phyloP scores from a whole-genome alignment of 495 filamentous ascomycete genomes.

The Hypoxylon fuscum region DNA sequence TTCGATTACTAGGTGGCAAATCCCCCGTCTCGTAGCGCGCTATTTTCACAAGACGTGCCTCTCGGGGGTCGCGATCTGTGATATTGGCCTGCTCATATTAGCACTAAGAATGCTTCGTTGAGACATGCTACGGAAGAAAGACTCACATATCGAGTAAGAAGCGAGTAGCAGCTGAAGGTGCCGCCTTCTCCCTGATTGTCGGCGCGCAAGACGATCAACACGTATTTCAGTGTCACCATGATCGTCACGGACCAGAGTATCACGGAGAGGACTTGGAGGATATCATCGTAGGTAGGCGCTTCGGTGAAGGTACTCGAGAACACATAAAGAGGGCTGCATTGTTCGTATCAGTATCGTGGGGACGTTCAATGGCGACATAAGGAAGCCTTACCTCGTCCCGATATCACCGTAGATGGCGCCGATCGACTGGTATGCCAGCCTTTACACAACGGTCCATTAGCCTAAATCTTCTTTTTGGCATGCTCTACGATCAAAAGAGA shows the following conservation, averaged over 20 bases:
- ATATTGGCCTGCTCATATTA: conserved; percentile 58
- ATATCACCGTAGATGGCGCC: conserved; percentile 83
- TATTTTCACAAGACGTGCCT: conserved; percentile 60
- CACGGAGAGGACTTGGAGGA: conserved; percentile 75
- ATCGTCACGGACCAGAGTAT: conserved; percentile 78
- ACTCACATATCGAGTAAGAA: conserved; percentile 75
- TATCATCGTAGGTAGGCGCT: conserved; percentile 65
- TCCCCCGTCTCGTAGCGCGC: conserved; percentile 66
- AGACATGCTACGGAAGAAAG: background rate
- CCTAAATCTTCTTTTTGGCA: background rate
- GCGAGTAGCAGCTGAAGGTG: conserved; percentile 75
- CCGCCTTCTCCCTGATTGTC: conserved; percentile 84
- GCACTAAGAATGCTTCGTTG: background rate
- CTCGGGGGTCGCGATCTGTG: conserved; percentile 63
- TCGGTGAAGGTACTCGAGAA: conserved; percentile 73
- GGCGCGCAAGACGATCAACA: conserved; percentile 71
- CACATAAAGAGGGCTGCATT: conserved; percentile 70
- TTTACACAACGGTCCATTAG: conserved; percentile 43
- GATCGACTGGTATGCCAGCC: conserved; percentile 72
- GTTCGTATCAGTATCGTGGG: background rate
- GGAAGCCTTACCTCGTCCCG: conserved; percentile 61
- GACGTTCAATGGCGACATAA: background rate
- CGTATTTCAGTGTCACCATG: conserved; percentile 79
- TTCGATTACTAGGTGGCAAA: conserved; percentile 59
- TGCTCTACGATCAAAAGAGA: conserved; percentile 4